Percentiles rank a stretch among this genome's conserved stretches.
These are phyloP conservation scores for Bruguiera sexangula DNA, from an alignment of 345 rosid species.

Conservation along the genomic window DNA sequence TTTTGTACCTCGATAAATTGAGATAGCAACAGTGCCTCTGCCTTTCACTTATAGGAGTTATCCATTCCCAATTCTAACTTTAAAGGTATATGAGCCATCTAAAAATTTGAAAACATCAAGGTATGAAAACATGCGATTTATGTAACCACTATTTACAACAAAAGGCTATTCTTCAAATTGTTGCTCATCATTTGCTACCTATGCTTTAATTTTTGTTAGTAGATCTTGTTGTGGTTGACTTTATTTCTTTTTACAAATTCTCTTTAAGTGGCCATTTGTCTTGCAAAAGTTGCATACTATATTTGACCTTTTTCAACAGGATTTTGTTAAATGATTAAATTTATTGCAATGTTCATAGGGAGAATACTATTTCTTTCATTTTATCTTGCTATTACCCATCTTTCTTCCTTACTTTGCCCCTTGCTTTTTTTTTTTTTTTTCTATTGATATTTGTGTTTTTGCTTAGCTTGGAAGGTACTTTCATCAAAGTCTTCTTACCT, in stretches of 20 bases:
- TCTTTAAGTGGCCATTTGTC: neutral
- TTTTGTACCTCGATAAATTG: neutral
- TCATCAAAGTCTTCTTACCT: neutral
- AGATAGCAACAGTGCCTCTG: neutral
- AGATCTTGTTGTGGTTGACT: neutral
- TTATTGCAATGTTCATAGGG: conserved; percentile 8
- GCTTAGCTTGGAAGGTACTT: neutral
- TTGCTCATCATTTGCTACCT: neutral
- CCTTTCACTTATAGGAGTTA: neutral
- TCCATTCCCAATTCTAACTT: conserved; percentile 5
- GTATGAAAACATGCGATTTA: neutral
- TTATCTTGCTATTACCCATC: neutral
- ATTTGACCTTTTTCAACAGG: conserved; percentile 10
- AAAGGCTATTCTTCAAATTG: neutral
- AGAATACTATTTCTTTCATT: neutral
- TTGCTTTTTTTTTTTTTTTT: neutral
- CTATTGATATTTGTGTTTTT: neutral
- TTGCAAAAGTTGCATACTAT: neutral
- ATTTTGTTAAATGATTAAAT: neutral
- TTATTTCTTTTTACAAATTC: neutral
- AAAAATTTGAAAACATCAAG: neutral
- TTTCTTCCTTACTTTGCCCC: neutral
- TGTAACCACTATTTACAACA: neutral
- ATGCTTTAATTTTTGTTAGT: neutral
- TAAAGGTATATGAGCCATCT: neutral